A percentile compares a stretch with the other conserved stretches of the same genome.
Evolutionary conservation across 306 rosid genomes (phyloP).

Genomic region (Aeschynomene evenia): DNA sequence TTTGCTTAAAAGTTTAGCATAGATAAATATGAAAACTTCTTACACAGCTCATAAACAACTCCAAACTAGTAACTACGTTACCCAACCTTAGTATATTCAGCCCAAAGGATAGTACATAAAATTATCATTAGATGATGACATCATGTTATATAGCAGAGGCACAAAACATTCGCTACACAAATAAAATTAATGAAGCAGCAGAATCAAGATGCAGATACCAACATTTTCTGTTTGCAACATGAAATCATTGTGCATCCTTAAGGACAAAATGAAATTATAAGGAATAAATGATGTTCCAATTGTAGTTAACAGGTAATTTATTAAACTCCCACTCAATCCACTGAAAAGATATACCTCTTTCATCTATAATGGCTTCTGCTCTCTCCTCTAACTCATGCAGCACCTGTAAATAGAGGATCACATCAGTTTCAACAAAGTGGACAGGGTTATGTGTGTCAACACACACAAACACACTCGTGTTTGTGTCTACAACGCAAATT

Average conservation of each 20-base stretch:
- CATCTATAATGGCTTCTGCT: conserved; percentile 80
- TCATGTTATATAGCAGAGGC: neutral
- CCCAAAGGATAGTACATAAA: neutral
- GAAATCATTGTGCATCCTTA: neutral
- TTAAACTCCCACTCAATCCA: conserved; percentile 20
- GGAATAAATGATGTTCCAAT: neutral
- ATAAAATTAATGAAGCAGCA: neutral
- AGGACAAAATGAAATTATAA: neutral
- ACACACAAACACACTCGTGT: neutral
- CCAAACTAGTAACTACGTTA: neutral
- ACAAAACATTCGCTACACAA: conserved; percentile 13
- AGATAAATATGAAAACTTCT: neutral
- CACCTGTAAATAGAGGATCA: conserved; percentile 52
- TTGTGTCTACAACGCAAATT: neutral
- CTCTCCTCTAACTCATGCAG: conserved; percentile 86
- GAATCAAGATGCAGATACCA: neutral
- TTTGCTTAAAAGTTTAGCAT: neutral
- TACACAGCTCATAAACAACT: neutral
- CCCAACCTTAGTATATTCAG: neutral
- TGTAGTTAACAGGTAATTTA: neutral
- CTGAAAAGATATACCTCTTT: conserved; percentile 64
- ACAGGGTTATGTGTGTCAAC: neutral
- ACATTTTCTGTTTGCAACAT: neutral
- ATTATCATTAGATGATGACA: neutral
- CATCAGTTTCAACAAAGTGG: neutral